Base-by-base conservation (phyloP, 257 asterid genomes). In the Mentha longifolia region DNA sequence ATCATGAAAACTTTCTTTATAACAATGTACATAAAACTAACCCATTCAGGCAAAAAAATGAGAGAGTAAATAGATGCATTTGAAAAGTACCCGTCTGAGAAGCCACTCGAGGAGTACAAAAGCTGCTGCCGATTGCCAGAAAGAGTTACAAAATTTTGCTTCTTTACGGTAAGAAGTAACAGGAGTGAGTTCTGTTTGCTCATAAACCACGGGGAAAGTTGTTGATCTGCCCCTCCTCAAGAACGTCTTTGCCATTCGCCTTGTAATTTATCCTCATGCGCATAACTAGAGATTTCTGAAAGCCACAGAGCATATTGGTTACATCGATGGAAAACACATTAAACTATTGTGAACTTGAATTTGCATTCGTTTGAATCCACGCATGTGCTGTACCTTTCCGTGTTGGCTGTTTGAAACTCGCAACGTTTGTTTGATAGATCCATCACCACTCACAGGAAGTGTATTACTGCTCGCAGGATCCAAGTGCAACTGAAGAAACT, bases 401-500 rank as follows among this genome's bases (percentile, higher is more conserved):
- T 85, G 94, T 71, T 88, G 96, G 80, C 83, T 86, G 80, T 92
- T 92, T 61, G 89, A 81, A 71, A 92, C 86, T 77, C 82, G 72
- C 72, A 92, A 85, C 49, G 79, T 88, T 82, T 92, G 98, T 6
- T 87, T 81, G 67, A 89, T 73, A 54, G 79, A 76, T 66, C 87
- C 97, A 28, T 76, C 79, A 55, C 90, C 84, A 73, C 67, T 80
- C 37, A 88, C 92, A 70, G 94, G 90, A 65, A 92, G 92, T 15
- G 85, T 82, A 76, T 84, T 86, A 64, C 92, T 74, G 83, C 92
- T 92, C 45, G 98, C 98, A 65, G 98, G 95, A 72, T 92, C 96
- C 94, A 92, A 83, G 72, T 92, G 96, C 85, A 92, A 76, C 74
- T 92, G 98, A 70, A 92, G 94, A 89, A 88, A 92, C 98, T 92